phyloP scores from a whole-genome alignment of 805 yeast genomes.

The Lipomyces oligophaga region DNA sequence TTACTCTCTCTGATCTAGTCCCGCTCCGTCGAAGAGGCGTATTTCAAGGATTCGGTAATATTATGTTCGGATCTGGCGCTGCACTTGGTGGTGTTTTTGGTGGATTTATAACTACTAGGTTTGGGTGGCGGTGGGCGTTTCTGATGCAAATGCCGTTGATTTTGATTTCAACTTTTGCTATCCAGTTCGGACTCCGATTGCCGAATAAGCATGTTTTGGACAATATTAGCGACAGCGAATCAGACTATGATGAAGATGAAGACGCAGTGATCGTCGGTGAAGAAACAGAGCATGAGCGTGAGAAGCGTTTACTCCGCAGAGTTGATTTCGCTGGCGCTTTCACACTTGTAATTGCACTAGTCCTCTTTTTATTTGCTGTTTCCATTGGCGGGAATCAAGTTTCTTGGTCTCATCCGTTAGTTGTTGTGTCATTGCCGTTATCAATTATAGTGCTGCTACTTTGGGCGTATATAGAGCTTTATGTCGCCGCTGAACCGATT shows the following conservation, averaged over 20 bases:
- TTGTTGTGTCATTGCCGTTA: conserved; percentile 37
- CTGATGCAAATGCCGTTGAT: conserved; percentile 41
- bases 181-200: conserved; percentile 55
- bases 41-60: conserved; percentile 65
- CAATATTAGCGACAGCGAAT: not conserved
- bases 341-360: conserved; percentile 54
- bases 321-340: conserved; percentile 66
- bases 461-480: conserved; percentile 52
- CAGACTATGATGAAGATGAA: conserved; percentile 9
- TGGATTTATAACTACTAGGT: conserved; percentile 44
- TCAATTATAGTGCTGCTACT: conserved; percentile 38
- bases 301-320: conserved; percentile 41
- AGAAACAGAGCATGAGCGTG: conserved; percentile 17
- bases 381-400: conserved; percentile 61
- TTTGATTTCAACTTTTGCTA: conserved; percentile 62
- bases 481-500: conserved; percentile 59
- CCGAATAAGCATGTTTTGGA: conserved; percentile 37
- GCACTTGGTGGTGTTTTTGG: conserved; percentile 50
- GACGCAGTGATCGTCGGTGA: conserved; percentile 5
- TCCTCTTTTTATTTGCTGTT: conserved; percentile 61
- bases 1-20: conserved; percentile 63
- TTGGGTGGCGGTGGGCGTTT: conserved; percentile 52
- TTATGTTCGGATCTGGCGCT: conserved; percentile 65
- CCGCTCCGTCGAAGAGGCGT: conserved; percentile 64
- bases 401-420: conserved; percentile 46